These are phyloP conservation scores for Penicillium aurantiogriseum DNA, from an alignment of 2,329 filamentous ascomycete genomes.

Conservation along the genomic window DNA sequence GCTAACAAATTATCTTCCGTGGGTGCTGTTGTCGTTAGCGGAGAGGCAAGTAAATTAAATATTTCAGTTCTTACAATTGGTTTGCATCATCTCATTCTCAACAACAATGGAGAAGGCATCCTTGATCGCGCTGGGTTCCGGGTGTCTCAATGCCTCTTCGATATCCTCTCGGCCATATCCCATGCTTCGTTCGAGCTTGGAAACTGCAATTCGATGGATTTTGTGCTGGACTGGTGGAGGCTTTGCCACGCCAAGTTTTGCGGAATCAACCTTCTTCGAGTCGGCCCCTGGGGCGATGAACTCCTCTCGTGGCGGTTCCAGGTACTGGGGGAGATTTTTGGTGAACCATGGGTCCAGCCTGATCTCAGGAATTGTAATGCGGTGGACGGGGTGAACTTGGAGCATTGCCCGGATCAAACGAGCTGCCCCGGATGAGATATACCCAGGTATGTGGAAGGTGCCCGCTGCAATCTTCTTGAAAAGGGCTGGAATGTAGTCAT, in stretches of 20 bases:
- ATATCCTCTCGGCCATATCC: conserved; percentile 94
- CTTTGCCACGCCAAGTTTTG: conserved; percentile 75
- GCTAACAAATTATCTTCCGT: conserved; percentile 37
- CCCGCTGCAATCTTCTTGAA: conserved; percentile 98
- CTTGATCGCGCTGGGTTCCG: conserved; percentile 96
- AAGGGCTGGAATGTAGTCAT: conserved; percentile 94
- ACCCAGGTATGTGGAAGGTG: conserved; percentile 86
- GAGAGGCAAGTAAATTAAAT: neutral
- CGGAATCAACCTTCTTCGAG: conserved; percentile 81
- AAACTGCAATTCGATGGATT: conserved; percentile 86
- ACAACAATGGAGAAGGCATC: conserved; percentile 97
- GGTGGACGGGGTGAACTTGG: conserved; percentile 89
- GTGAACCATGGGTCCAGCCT: conserved; percentile 92
- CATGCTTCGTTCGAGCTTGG: conserved; percentile 97
- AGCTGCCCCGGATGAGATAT: conserved; percentile 78
- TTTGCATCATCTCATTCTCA: conserved; percentile 96
- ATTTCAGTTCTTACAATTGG: conserved; percentile 68
- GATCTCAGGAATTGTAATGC: conserved; percentile 92
- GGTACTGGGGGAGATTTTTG: conserved; percentile 79
- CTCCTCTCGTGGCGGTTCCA: conserved; percentile 83
- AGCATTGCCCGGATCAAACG: conserved; percentile 85
- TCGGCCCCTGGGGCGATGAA: conserved; percentile 94
- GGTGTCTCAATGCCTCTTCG: conserved; percentile 84
- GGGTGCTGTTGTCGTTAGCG: conserved; percentile 31
- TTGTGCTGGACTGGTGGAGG: conserved; percentile 79